Evolutionary conservation across 2,329 filamentous ascomycete genomes (phyloP), one percentile per base, ranked within the genome.

Genomic region (Cordyceps cateniannulata): DNA sequence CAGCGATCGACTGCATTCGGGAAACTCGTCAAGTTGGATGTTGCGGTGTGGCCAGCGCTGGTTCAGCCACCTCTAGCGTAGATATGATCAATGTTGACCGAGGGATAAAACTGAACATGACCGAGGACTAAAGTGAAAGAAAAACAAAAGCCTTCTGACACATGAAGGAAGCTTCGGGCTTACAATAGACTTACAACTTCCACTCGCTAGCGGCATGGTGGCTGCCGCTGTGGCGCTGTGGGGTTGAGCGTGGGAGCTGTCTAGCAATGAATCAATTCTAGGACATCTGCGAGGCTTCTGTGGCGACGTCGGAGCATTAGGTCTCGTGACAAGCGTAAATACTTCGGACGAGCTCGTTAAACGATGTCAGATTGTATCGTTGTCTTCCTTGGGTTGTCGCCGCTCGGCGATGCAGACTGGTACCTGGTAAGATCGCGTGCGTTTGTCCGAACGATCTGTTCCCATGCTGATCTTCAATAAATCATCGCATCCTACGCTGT

Each of bases 151-250:
- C 40, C 12, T 50, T 44, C 32, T 58, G 45, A 22, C 35, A 50
- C 24, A 58, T 50, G 55, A 58, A 32, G 55, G 6, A 42, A 35
- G 29, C 35, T 42, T 18, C 3, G 7, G 22, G 6, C 25, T 20
- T 12, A 29, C 29, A 20, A 9, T 47, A 16, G n/a, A 29, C 47
- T 32, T 38, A n/a, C n/a, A n/a, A n/a, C 38, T n/a, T 42, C 16
- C 42, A 45, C n/a, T 22, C 18, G 10, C 22, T 47, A 47, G 48
- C 38, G 32, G 24, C 56, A 20, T 45, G 47, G 56, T 59, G 56
- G 38, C 56, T 52, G 56, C 35, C 38, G n/a, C 38, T 25, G 45
- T 59, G 48, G 56, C 56, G 47, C 35, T 59, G 48, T 45, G 48
- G 56, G 56, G 48, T 59, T 45, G 14, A 59, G 35, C 2, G 47